A percentile compares a stretch with the other conserved stretches of the same genome.
These are phyloP conservation scores for Murraya koenigii DNA, from an alignment of 345 rosid genomes.

Conservation along the genomic window DNA sequence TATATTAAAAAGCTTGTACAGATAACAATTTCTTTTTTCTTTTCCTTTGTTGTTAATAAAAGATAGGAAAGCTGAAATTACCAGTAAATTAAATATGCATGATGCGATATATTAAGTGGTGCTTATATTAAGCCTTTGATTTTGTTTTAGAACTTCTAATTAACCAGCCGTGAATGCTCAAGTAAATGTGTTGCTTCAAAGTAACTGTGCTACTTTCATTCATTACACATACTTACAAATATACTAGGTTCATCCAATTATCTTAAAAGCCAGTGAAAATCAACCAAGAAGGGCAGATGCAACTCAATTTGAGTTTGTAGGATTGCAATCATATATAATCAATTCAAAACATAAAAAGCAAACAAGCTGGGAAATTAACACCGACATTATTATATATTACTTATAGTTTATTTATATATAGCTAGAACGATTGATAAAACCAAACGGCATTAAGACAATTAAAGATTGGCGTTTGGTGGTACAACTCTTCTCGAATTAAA, in stretches of 20 bases:
- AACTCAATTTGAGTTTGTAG: neutral
- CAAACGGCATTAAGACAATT: neutral
- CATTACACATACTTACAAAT: neutral
- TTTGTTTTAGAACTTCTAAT: neutral
- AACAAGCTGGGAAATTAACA: neutral
- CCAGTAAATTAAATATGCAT: neutral
- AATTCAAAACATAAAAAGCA: neutral
- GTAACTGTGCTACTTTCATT: neutral
- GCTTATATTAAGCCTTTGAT: neutral
- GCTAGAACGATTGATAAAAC: neutral
- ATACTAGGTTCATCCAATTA: neutral
- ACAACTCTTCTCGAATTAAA: neutral
- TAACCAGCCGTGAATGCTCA: neutral
- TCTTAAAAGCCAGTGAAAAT: neutral
- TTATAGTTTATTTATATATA: neutral
- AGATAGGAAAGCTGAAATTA: too few species aligned
- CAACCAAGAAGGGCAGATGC: neutral
- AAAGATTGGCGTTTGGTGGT: neutral
- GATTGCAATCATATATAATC: neutral
- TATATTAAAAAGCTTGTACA: neutral
- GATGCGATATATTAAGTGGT: neutral
- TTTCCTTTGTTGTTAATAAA: too few species aligned
- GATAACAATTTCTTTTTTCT: too few species aligned
- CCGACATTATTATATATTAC: neutral
- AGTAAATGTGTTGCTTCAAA: neutral